A percentile compares a stretch with the other conserved stretches of the same genome.
Conservation (phyloP, 371 early-diverging fungal genomes). For the Cladochytrium tenue region DNA sequence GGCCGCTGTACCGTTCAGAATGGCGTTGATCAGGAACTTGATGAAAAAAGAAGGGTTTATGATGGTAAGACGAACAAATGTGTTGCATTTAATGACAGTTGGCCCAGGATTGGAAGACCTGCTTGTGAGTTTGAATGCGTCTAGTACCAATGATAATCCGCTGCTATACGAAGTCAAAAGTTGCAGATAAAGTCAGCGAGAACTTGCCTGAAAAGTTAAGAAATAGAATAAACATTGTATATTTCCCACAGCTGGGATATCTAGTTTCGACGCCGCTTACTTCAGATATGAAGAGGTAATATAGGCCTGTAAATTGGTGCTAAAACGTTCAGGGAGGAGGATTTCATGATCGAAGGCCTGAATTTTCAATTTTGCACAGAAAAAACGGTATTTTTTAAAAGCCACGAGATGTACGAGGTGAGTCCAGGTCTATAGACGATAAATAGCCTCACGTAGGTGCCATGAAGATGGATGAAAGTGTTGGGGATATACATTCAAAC, state of each 20-base stretch:
- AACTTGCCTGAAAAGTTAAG: constrained; percentile 54
- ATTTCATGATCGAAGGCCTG: constrained; percentile 47
- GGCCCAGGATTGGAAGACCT: constrained; percentile 26
- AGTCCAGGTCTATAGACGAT: not conserved
- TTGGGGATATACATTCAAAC: constrained; percentile 77
- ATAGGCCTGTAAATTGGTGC: not conserved
- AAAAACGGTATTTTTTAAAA: constrained; percentile 73
- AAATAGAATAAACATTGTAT: constrained; percentile 68
- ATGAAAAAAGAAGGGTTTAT: constrained; percentile 62
- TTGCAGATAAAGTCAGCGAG: constrained; percentile 60
- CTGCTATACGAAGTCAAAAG: constrained; percentile 52
- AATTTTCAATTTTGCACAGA: constrained; percentile 67
- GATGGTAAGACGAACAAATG: constrained; percentile 28
- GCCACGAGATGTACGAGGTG: constrained; percentile 51
- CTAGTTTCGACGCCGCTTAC: constrained; percentile 67
- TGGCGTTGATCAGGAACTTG: constrained; percentile 67
- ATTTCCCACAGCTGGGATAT: constrained; percentile 80
- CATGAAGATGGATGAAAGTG: constrained; percentile 59
- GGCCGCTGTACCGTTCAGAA: constrained; percentile 58
- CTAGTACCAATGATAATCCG: not conserved
- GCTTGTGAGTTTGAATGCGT: constrained; percentile 14
- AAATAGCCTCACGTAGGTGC: not conserved
- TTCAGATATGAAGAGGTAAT: constrained; percentile 39
- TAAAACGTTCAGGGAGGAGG: constrained; percentile 28
- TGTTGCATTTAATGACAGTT: not conserved